phyloP scores from a whole-genome alignment of 2,329 filamentous ascomycete species.

The Pleurostoma richardsiae region DNA sequence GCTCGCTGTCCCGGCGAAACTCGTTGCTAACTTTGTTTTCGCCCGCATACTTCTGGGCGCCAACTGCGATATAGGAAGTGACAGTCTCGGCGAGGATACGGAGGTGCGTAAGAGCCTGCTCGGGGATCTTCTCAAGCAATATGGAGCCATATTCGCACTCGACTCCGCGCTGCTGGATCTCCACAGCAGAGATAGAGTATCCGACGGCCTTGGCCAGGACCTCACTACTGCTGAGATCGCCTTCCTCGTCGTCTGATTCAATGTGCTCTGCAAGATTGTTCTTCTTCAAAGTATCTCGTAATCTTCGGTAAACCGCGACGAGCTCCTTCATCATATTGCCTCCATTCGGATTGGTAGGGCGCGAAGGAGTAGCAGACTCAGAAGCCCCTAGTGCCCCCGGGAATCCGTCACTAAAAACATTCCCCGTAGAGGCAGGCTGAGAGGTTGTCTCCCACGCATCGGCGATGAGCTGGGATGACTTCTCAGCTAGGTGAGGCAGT shows the following conservation, averaged over 20 bases:
- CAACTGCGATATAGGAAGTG: constrained; percentile 76
- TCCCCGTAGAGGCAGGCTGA: constrained; percentile 26
- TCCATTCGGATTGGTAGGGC: constrained; percentile 20
- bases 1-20: constrained; percentile 61
- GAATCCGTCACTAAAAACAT: constrained; percentile 37
- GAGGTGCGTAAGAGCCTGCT: constrained; percentile 79
- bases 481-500: constrained; percentile 33
- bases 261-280: constrained; percentile 44
- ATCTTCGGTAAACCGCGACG: constrained; percentile 54
- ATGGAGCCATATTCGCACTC: constrained; percentile 69
- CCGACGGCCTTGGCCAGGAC: constrained; percentile 65
- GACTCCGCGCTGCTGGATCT: constrained; percentile 86
- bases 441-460: constrained; percentile 37
- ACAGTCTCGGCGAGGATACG: constrained; percentile 86
- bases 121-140: constrained; percentile 77
- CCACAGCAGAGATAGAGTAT: constrained; percentile 79
- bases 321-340: constrained; percentile 45
- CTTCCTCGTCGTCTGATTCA: constrained; percentile 21
- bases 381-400: constrained; percentile 27
- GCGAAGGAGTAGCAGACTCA: constrained; percentile 24
- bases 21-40: constrained; percentile 61
- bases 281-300: constrained; percentile 52
- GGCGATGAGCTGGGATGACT: constrained; percentile 25
- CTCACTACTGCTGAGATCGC: constrained; percentile 50
- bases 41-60: constrained; percentile 57